Evolutionary conservation across 306 rosid species (phyloP).

Genomic region (Oxytropis ochrocephala): DNA sequence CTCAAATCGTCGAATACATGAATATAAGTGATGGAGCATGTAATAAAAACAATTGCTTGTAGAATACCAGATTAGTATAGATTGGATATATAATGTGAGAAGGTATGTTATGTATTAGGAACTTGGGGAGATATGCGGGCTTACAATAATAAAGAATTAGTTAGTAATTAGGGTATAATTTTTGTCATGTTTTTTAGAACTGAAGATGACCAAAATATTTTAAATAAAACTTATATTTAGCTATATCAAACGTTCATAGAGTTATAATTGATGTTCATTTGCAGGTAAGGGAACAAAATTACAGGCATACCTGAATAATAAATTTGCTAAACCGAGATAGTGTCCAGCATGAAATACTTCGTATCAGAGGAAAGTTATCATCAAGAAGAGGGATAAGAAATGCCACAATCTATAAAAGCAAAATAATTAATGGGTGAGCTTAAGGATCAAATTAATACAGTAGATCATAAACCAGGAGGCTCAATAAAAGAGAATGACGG

Average conservation of each 20-base stretch:
- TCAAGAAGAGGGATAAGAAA: slow-evolving; percentile 93
- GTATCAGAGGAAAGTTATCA: slow-evolving; percentile 88
- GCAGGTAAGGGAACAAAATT: slow-evolving; percentile 4
- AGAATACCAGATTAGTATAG: not conserved
- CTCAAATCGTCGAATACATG: not conserved
- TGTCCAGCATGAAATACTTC: slow-evolving; percentile 99
- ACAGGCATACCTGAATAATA: slow-evolving; percentile 70
- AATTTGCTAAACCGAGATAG: slow-evolving; percentile 97
- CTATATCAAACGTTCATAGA: not conserved
- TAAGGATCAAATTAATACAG: not conserved
- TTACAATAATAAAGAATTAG: not conserved
- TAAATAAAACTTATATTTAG: not conserved
- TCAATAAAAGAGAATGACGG: not conserved
- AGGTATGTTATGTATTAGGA: not conserved
- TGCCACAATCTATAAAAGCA: slow-evolving; percentile 63
- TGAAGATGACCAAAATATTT: not conserved
- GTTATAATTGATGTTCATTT: not conserved
- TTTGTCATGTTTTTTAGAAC: not conserved
- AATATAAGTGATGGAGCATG: not conserved
- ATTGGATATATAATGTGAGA: not conserved
- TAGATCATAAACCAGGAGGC: not conserved
- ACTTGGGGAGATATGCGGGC: not conserved
- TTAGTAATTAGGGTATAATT: not conserved
- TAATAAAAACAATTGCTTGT: not conserved
- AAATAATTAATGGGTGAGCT: not conserved